phyloP scores from a whole-genome alignment of 2,329 filamentous ascomycete genomes.

The Arthrobotrys pseudoclavata region DNA sequence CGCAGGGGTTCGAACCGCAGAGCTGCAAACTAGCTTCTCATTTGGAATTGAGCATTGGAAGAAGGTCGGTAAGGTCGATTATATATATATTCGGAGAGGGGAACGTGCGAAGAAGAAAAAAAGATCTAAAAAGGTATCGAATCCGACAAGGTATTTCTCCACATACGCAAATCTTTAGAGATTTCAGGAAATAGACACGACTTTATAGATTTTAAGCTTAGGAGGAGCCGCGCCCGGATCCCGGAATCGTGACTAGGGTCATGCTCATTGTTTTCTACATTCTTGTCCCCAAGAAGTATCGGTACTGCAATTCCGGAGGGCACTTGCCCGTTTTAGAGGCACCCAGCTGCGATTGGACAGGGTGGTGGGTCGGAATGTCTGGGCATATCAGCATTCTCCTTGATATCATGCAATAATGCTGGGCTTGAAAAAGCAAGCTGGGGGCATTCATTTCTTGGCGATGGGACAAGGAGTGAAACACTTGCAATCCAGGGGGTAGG shows the following conservation, averaged over 20 bases:
- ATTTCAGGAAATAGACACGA: constrained; percentile 8
- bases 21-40: constrained; percentile 27
- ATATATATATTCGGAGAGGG: neutral
- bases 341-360: neutral
- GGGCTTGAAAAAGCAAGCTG: constrained; percentile 11
- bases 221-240: constrained; percentile 9
- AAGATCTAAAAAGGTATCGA: neutral
- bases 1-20: neutral
- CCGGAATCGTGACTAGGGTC: neutral
- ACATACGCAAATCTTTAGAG: constrained; percentile 11
- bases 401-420: neutral
- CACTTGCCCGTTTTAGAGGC: constrained; percentile 13
- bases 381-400: constrained; percentile 10
- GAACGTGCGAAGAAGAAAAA: neutral
- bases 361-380: constrained; percentile 14
- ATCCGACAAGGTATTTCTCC: constrained; percentile 13
- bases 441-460: neutral
- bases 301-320: constrained; percentile 7
- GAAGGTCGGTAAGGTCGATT: neutral
- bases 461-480: constrained; percentile 3
- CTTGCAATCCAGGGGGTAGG: neutral
- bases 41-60: neutral
- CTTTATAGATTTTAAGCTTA: constrained; percentile 16
- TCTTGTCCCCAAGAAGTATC: neutral
- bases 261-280: neutral